Evolutionary conservation across 139 green algal species (phyloP).

Genomic region (Spirogloea muscicola): DNA sequence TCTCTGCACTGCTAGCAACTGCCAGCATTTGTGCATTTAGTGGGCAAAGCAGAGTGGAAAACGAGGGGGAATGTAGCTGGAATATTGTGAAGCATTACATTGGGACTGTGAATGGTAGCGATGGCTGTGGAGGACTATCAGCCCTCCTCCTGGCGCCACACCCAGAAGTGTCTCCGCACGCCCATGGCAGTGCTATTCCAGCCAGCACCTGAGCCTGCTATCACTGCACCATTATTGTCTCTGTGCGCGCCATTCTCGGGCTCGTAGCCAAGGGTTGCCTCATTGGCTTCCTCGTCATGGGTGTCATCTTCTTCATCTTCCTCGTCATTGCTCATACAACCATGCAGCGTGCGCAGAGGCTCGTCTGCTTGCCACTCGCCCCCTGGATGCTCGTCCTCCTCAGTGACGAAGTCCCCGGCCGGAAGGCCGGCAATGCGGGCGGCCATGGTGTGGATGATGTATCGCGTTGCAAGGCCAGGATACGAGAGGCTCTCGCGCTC

Average conservation of each 20-base stretch:
- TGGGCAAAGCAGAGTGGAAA: no score
- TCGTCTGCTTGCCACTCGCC: background rate
- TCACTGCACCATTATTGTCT: background rate
- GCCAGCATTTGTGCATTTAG: no score
- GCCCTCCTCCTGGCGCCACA: constrained; percentile 24
- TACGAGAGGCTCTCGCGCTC: constrained; percentile 45
- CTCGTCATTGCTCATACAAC: background rate
- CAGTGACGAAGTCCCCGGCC: constrained; percentile 11
- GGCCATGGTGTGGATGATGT: constrained; percentile 33
- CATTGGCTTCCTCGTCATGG: background rate
- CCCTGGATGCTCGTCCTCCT: constrained; percentile 40
- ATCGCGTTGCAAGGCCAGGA: constrained; percentile 26
- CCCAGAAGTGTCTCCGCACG: constrained; percentile 41
- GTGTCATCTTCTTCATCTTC: background rate
- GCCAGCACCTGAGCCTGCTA: background rate
- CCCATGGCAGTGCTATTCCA: background rate
- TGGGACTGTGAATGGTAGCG: no score
- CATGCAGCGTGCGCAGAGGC: background rate
- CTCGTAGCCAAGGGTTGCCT: background rate
- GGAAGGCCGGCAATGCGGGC: constrained; percentile 22
- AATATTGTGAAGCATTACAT: no score
- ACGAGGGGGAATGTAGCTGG: no score
- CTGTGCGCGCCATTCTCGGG: background rate
- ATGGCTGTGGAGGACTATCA: background rate
- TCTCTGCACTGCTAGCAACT: no score